Conservation (phyloP, 176 grass and related monocot genomes). For the Carex myosuroides region DNA sequence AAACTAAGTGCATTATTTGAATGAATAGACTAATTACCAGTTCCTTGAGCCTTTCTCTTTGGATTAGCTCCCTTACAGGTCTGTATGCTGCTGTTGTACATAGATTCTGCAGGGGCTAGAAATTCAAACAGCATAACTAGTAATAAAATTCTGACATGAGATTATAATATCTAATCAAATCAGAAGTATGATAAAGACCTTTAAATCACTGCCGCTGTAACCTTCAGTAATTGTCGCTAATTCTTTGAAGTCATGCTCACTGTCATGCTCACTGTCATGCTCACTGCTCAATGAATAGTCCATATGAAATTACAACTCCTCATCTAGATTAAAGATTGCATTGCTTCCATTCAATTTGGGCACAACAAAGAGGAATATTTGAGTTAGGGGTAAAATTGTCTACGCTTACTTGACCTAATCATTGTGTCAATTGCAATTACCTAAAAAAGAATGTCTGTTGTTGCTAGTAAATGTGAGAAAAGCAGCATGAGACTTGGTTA, state of each 20-base stretch:
- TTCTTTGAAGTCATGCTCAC: slow-evolving; percentile 80
- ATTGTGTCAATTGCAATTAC: too few relatives aligned
- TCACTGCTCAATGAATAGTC: too few relatives aligned
- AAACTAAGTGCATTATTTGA: neutral
- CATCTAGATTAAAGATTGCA: too few relatives aligned
- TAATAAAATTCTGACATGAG: neutral
- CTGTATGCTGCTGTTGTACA: slow-evolving; percentile 87
- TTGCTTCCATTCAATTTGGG: too few relatives aligned
- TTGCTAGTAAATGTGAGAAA: too few relatives aligned
- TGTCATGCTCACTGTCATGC: too few relatives aligned
- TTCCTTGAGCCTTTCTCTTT: slow-evolving; percentile 82
- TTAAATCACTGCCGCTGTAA: slow-evolving; percentile 87
- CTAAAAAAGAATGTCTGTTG: too few relatives aligned
- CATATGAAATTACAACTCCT: too few relatives aligned
- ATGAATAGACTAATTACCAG: slow-evolving; percentile 40
- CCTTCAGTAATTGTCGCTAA: slow-evolving; percentile 86
- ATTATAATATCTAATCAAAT: neutral
- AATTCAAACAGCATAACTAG: neutral
- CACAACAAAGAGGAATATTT: too few relatives aligned
- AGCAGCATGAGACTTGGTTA: too few relatives aligned
- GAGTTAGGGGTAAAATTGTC: too few relatives aligned
- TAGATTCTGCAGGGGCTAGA: slow-evolving; percentile 46
- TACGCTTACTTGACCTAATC: too few relatives aligned
- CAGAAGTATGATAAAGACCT: slow-evolving; percentile 40
- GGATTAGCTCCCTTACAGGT: slow-evolving; percentile 87